Evolutionary conservation across 2,329 filamentous ascomycete genomes (phyloP).

Genomic region (Cladosporium sphaerospermum): DNA sequence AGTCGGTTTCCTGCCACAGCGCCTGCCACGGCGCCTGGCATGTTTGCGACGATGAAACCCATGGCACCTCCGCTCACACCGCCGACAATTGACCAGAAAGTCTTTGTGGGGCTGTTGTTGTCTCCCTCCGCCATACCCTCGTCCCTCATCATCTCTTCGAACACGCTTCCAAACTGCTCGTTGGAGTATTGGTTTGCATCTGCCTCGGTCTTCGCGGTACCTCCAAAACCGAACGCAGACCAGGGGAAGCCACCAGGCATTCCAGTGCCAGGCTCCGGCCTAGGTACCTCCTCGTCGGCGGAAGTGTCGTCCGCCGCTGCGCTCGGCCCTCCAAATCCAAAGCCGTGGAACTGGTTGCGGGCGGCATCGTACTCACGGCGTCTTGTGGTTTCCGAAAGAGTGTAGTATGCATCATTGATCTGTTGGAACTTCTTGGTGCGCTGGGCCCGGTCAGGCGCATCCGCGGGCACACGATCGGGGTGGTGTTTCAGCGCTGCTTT

Average conservation of each 20-base stretch:
- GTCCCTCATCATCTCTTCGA: conserved; percentile 50
- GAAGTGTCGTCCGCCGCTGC: conserved; percentile 38
- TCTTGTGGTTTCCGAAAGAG: conserved; percentile 70
- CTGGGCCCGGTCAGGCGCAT: conserved; percentile 72
- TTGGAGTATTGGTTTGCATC: conserved; percentile 50
- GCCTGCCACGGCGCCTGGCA: conserved; percentile 81
- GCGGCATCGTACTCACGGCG: conserved; percentile 80
- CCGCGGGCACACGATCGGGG: conserved; percentile 77
- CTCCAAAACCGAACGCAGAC: conserved; percentile 61
- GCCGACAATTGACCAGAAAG: conserved; percentile 83
- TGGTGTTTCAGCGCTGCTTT: conserved; percentile 82
- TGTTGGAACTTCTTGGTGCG: conserved; percentile 87
- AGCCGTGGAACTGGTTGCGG: conserved; percentile 51
- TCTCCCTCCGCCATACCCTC: conserved; percentile 64
- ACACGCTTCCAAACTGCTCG: conserved; percentile 73
- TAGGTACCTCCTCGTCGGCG: conserved; percentile 47
- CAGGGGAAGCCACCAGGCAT: conserved; percentile 61
- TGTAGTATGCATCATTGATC: conserved; percentile 91
- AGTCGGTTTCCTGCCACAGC: conserved; percentile 87
- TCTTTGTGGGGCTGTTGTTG: conserved; percentile 55
- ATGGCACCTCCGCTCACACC: conserved; percentile 81
- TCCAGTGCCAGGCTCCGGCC: conserved; percentile 27
- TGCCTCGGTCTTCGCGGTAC: conserved; percentile 40
- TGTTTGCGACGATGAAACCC: conserved; percentile 91
- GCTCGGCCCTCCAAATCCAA: conserved; percentile 35